phyloP scores from a whole-genome alignment of 495 filamentous ascomycete genomes.

The Aspergillus homomorphus region DNA sequence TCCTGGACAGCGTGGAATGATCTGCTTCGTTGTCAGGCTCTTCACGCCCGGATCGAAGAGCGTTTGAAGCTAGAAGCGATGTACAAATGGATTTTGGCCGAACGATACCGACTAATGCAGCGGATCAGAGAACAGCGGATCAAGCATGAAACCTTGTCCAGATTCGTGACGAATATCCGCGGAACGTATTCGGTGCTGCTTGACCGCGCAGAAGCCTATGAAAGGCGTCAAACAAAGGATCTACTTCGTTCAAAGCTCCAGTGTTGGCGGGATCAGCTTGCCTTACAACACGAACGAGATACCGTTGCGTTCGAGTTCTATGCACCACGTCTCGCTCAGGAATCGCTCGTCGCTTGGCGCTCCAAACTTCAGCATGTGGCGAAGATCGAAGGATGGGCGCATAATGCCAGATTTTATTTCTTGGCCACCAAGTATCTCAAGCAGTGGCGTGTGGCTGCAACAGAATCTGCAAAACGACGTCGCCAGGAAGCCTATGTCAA shows the following conservation, averaged over 20 bases:
- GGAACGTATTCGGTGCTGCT: slow-evolving; percentile 38
- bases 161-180: slow-evolving; percentile 40
- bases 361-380: slow-evolving; percentile 42
- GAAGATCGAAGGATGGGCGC: slow-evolving; percentile 52
- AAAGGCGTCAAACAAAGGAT: slow-evolving; percentile 32
- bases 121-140: slow-evolving; percentile 52
- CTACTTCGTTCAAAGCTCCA: slow-evolving; percentile 37
- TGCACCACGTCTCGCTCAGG: slow-evolving; percentile 46
- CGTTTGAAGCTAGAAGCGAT: slow-evolving; percentile 55
- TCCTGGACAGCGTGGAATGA: slow-evolving; percentile 67
- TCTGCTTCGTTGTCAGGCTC: slow-evolving; percentile 52
- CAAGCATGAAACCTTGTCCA: slow-evolving; percentile 42
- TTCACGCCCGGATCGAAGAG: slow-evolving; percentile 55
- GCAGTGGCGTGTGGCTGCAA: slow-evolving; percentile 51
- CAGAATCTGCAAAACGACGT: slow-evolving; percentile 50
- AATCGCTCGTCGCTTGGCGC: slow-evolving; percentile 47
- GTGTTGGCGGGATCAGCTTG: slow-evolving; percentile 43
- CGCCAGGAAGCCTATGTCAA: slow-evolving; percentile 59
- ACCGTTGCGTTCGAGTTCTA: slow-evolving; percentile 53
- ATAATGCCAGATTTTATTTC: slow-evolving; percentile 59
- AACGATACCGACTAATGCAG: slow-evolving; percentile 50
- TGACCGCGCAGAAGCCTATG: slow-evolving; percentile 35
- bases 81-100: slow-evolving; percentile 62
- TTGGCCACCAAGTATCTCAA: slow-evolving; percentile 51
- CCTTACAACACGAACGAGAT: slow-evolving; percentile 43